Base-by-base conservation (phyloP, 1,139 yeast genomes). In the Taphrina deformans region DNA sequence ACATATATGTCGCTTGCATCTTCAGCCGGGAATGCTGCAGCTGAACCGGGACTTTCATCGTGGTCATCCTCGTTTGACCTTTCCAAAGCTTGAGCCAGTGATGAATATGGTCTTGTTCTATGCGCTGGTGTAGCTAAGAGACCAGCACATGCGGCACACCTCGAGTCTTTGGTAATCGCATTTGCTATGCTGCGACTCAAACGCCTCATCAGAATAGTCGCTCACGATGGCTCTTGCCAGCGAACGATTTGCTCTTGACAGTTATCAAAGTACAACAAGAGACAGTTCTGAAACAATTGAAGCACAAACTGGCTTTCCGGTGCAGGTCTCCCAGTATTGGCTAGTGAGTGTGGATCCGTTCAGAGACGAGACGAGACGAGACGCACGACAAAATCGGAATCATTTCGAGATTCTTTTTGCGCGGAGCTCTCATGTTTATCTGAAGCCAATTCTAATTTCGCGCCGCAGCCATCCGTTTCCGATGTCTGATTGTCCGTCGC, bases 201-300 rank as follows among this genome's bases (percentile, higher is more conserved):
- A 2, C 48, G 48, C 48, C 48, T 44, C 48, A 44, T 44, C 48
- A 44, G n/a, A n/a, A n/a, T n/a, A n/a, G n/a, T n/a, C n/a, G n/a
- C n/a, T n/a, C n/a, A n/a, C n/a, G n/a, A n/a, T n/a, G n/a, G n/a
- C n/a, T n/a, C n/a, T n/a, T n/a, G n/a, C n/a, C n/a, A n/a, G n/a
- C n/a, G n/a, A n/a, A n/a, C n/a, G n/a, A n/a, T n/a, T n/a, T n/a
- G n/a, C n/a, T n/a, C n/a, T n/a, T 31, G 35, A 31, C 7, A 9
- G n/a, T n/a, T n/a, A n/a, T n/a, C n/a, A n/a, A n/a, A n/a, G n/a
- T n/a, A n/a, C n/a, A n/a, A n/a, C n/a, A n/a, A n/a, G n/a, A n/a
- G n/a, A n/a, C n/a, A n/a, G n/a, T n/a, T n/a, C n/a, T n/a, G n/a
- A n/a, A n/a, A n/a, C n/a, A n/a, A n/a, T n/a, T n/a, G n/a, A n/a